Evolutionary conservation across 345 rosid genomes (phyloP).

Genomic region (Fremontodendron californicum): DNA sequence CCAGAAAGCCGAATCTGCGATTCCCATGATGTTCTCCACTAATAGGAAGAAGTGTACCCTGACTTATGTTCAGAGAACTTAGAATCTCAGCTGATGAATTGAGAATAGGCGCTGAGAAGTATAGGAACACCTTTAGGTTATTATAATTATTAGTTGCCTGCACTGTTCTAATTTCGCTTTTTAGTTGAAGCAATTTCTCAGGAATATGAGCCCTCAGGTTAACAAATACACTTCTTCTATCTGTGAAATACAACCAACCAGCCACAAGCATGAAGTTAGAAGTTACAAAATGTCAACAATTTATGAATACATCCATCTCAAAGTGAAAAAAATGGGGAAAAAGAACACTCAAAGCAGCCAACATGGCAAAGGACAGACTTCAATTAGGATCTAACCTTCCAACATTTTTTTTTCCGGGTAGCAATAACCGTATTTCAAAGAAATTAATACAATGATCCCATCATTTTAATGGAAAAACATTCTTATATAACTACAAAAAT

Average conservation of each 20-base stretch:
- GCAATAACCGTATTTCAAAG: neutral
- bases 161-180: constrained; percentile 57
- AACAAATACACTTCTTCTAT: constrained; percentile 66
- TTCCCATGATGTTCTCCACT: constrained; percentile 49
- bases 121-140: constrained; percentile 62
- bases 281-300: neutral
- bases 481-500: neutral
- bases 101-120: constrained; percentile 74
- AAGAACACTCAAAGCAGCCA: neutral
- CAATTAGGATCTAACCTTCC: neutral
- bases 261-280: constrained; percentile 6
- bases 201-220: constrained; percentile 64
- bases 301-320: neutral
- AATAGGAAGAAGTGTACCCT: constrained; percentile 58
- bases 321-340: neutral
- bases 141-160: constrained; percentile 67
- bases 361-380: neutral
- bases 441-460: neutral
- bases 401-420: neutral
- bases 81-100: constrained; percentile 67
- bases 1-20: constrained; percentile 80
- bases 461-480: neutral
- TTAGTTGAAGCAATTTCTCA: constrained; percentile 63
- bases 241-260: constrained; percentile 33
- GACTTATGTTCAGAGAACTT: constrained; percentile 44